Evolutionary conservation across 257 asterid species (phyloP).

Genomic region (Primulina eburnea): DNA sequence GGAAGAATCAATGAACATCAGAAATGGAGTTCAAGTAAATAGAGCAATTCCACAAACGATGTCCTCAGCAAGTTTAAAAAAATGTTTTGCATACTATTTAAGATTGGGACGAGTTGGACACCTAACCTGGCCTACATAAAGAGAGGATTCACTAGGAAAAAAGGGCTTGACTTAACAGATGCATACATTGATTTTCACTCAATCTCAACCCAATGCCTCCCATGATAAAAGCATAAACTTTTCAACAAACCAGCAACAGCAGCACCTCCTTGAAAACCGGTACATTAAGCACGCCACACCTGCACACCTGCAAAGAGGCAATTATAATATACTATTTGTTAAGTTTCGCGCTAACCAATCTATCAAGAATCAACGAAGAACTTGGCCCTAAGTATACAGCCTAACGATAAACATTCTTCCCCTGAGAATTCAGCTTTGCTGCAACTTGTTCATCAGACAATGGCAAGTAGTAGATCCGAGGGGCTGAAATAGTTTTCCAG

Average conservation of each 20-base stretch:
- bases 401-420: slow-evolving; percentile 55
- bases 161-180: neutral
- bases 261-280: slow-evolving; percentile 37
- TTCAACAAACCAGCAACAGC: slow-evolving; percentile 54
- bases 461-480: slow-evolving; percentile 80
- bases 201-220: slow-evolving; percentile 32
- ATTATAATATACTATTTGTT: slow-evolving; percentile 58
- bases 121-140: slow-evolving; percentile 22
- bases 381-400: slow-evolving; percentile 35
- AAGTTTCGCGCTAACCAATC: slow-evolving; percentile 41
- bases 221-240: slow-evolving; percentile 25
- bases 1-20: neutral
- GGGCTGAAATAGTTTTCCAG: slow-evolving; percentile 70
- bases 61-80: slow-evolving; percentile 15
- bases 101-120: slow-evolving; percentile 20
- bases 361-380: slow-evolving; percentile 44
- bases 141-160: slow-evolving; percentile 10
- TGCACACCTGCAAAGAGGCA: slow-evolving; percentile 94
- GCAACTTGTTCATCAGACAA: slow-evolving; percentile 77
- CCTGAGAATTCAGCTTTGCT: slow-evolving; percentile 52
- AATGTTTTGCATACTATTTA: neutral
- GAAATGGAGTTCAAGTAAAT: neutral
- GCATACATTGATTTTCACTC: slow-evolving; percentile 19
- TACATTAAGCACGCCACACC: slow-evolving; percentile 59
- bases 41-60: slow-evolving; percentile 19